Evolutionary conservation across 768 basidiomycete species (phyloP).

Genomic region (Lentinula aciculospora): DNA sequence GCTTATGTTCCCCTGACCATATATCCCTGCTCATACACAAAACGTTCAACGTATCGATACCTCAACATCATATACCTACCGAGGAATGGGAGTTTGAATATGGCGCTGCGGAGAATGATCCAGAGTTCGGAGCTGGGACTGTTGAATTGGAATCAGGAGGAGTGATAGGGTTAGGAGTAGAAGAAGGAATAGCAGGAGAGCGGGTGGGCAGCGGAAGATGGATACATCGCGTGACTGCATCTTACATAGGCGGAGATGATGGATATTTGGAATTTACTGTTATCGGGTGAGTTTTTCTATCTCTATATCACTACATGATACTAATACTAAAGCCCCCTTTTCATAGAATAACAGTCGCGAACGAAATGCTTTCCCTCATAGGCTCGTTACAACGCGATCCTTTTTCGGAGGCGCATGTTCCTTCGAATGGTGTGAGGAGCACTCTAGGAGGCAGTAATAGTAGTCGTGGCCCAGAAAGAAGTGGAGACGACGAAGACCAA

Average conservation of each 20-base stretch:
- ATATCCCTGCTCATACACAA: slow-evolving; percentile 84
- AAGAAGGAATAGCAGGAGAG: slow-evolving; percentile 10
- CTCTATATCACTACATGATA: neutral
- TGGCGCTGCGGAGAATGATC: slow-evolving; percentile 75
- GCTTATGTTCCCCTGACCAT: slow-evolving; percentile 87
- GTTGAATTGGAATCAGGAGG: slow-evolving; percentile 15
- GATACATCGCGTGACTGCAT: slow-evolving; percentile 69
- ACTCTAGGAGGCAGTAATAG: too few species aligned
- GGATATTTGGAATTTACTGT: slow-evolving; percentile 80
- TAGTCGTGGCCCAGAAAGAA: slow-evolving; percentile 9
- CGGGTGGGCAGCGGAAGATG: slow-evolving; percentile 62
- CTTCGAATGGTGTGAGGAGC: slow-evolving; percentile 17
- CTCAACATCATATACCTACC: slow-evolving; percentile 81
- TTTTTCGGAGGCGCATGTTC: slow-evolving; percentile 57
- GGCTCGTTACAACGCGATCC: slow-evolving; percentile 79
- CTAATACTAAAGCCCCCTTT: slow-evolving; percentile 7
- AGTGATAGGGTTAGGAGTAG: slow-evolving; percentile 17
- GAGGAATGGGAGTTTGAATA: slow-evolving; percentile 85
- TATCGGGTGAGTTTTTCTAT: slow-evolving; percentile 60
- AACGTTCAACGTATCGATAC: slow-evolving; percentile 95
- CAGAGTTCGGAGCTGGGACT: slow-evolving; percentile 50
- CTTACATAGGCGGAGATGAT: slow-evolving; percentile 60
- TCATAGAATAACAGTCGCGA: slow-evolving; percentile 76
- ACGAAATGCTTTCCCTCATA: slow-evolving; percentile 88
- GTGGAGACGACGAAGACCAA: neutral